Percentiles rank a stretch among this genome's conserved stretches.
Evolutionary conservation across 2,329 filamentous ascomycete genomes (phyloP).

Genomic region (Chrysoporthe deuterocubensis): DNA sequence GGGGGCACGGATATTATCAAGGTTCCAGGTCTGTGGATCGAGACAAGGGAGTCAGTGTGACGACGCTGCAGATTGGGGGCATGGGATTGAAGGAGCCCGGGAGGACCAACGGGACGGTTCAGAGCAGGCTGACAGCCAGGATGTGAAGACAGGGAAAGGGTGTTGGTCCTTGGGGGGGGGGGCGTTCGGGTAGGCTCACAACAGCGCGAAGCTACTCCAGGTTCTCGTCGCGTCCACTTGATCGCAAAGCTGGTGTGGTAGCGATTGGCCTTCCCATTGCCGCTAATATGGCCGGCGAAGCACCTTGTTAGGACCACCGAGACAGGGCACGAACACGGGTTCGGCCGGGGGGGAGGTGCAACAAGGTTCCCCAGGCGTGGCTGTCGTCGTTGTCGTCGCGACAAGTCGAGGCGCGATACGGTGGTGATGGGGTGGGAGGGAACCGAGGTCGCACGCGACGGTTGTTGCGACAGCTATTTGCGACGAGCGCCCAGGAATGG

Average conservation of each 20-base stretch:
- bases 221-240: conserved; percentile 18
- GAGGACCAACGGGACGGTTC: neutral
- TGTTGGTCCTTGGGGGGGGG: no score
- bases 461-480: conserved; percentile 2
- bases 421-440: neutral
- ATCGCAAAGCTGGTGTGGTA: conserved; percentile 16
- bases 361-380: neutral
- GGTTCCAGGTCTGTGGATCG: neutral
- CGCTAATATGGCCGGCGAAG: neutral
- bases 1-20: neutral
- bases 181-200: neutral
- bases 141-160: neutral
- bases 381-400: neutral
- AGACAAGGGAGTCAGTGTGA: neutral
- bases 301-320: neutral
- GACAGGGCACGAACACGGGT: neutral
- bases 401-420: neutral
- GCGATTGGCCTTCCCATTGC: conserved; percentile 29
- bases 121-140: neutral
- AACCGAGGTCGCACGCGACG: neutral
- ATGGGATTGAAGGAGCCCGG: neutral
- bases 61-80: neutral
- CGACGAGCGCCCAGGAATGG: conserved; percentile 4
- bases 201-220: neutral
- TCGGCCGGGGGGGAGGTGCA: neutral